Conservation (phyloP, 1,284 basidiomycete species). For the Cutaneotrichosporon sp. region DNA sequence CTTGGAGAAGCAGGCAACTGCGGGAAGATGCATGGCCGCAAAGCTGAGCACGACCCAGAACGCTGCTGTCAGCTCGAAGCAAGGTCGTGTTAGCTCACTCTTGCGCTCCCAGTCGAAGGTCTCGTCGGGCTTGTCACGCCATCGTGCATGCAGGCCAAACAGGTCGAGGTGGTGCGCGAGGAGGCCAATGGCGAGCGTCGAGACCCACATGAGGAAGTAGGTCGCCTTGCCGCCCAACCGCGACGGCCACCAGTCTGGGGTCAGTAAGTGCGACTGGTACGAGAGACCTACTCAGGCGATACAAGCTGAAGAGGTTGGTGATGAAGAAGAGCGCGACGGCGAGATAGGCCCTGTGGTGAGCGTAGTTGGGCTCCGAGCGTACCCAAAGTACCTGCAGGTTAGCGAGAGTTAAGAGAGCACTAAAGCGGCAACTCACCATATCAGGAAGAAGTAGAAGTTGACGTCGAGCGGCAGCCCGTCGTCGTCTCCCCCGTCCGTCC, state of each 20-base stretch:
- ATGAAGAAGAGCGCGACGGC: slow-evolving; percentile 59
- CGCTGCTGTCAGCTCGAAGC: slow-evolving; percentile 29
- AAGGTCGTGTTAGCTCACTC: slow-evolving; percentile 47
- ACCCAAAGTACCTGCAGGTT: slow-evolving; percentile 48
- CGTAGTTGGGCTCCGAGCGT: background rate
- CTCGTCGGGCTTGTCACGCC: slow-evolving; percentile 27
- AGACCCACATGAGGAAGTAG: slow-evolving; percentile 58
- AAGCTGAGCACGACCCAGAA: slow-evolving; percentile 61
- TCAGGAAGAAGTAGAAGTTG: slow-evolving; percentile 58
- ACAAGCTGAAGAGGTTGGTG: slow-evolving; percentile 61
- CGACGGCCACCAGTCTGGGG: slow-evolving; percentile 52
- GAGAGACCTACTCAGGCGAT: slow-evolving; percentile 46
- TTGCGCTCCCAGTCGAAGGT: slow-evolving; percentile 61
- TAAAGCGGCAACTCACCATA: slow-evolving; percentile 40
- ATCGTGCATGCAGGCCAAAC: slow-evolving; percentile 45
- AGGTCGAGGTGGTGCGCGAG: slow-evolving; percentile 56
- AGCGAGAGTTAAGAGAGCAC: background rate
- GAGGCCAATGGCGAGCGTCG: slow-evolving; percentile 55
- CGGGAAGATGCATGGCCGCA: slow-evolving; percentile 60
- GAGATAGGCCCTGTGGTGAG: slow-evolving; percentile 52
- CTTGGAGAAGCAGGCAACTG: slow-evolving; percentile 56
- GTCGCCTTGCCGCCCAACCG: slow-evolving; percentile 57
- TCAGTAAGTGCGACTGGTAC: background rate
- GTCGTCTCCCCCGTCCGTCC: slow-evolving; percentile 10
- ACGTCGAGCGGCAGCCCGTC: slow-evolving; percentile 51